Evolutionary conservation across 225 moss, liverwort and hornwort species (phyloP).

Genomic region (Physcomitrellopsis africana): DNA sequence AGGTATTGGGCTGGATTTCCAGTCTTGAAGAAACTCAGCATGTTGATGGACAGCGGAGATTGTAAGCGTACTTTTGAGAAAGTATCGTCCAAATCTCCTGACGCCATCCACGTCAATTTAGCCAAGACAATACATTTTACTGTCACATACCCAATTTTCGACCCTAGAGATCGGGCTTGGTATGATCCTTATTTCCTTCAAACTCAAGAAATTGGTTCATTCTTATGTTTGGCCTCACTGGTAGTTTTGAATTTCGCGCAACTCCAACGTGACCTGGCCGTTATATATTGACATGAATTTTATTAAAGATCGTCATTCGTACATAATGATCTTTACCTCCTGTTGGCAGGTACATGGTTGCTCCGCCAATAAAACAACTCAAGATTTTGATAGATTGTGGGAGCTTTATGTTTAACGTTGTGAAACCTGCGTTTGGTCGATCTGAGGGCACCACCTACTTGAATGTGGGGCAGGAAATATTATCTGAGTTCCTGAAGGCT

Average conservation of each 20-base stretch:
- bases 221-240: too few species aligned
- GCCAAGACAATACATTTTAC: too few species aligned
- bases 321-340: too few species aligned
- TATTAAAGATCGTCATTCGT: not conserved
- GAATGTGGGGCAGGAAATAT: not conserved
- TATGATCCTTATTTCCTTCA: not conserved
- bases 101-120: too few species aligned
- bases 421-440: not conserved
- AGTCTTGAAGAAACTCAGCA: too few species aligned
- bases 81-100: too few species aligned
- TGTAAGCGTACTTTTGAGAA: too few species aligned
- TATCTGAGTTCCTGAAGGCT: not conserved
- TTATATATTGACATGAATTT: not conserved
- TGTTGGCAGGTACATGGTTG: not conserved
- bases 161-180: not conserved
- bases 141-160: not conserved
- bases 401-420: not conserved
- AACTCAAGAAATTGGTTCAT: too few species aligned
- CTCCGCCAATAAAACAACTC: not conserved
- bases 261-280: too few species aligned
- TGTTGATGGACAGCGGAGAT: too few species aligned
- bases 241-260: too few species aligned
- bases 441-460: not conserved
- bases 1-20: not conserved
- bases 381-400: not conserved